phyloP scores from a whole-genome alignment of 108 stramenopile genomes.

The Aurantiochytrium sp. region DNA sequence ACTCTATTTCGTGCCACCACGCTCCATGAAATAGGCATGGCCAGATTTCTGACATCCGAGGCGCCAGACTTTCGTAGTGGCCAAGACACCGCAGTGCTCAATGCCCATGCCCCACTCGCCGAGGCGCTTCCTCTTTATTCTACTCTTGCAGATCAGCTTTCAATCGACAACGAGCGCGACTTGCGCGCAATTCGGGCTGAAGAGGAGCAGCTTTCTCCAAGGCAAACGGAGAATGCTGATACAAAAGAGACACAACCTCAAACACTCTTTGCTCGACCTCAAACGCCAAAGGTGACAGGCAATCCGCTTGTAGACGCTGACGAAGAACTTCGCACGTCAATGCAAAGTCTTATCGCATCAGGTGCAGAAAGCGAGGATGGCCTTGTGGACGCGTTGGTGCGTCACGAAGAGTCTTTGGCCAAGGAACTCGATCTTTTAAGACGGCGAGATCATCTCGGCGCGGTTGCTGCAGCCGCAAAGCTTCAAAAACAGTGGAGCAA shows the following conservation, averaged over 20 bases:
- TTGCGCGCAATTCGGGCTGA: background rate
- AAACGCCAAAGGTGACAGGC: background rate
- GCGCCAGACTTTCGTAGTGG: background rate
- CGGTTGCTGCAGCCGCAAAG: background rate
- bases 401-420: background rate
- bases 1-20: background rate
- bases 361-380: background rate
- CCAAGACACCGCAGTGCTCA: background rate
- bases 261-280: background rate
- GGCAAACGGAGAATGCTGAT: background rate
- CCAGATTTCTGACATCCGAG: background rate
- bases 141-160: background rate
- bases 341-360: background rate
- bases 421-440: background rate
- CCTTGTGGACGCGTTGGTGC: background rate
- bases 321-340: background rate
- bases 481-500: background rate
- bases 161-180: background rate
- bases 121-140: background rate
- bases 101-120: background rate
- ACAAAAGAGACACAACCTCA: background rate
- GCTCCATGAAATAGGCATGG: background rate
- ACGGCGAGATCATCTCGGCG: background rate
- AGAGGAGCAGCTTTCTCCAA: background rate
- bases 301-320: background rate